Evolutionary conservation across 2,329 filamentous ascomycete genomes (phyloP), one percentile per base, ranked within the genome.

Genomic region (Cadophora sp.): DNA sequence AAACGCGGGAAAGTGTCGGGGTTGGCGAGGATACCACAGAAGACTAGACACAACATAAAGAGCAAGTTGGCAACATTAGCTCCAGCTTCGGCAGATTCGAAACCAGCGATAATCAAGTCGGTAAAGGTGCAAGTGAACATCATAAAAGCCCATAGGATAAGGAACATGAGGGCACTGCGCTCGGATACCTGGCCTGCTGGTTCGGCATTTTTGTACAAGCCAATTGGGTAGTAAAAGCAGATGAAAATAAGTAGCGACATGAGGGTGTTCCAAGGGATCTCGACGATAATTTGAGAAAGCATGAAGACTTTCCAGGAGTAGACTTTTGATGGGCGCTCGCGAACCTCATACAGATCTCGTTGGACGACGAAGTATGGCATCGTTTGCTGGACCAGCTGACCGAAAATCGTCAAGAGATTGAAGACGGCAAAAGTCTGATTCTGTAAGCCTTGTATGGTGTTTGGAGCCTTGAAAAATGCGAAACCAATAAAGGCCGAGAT

Each of bases 391-490:
- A 87, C 83, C 18, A 47, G 43, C 43, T 47, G 43, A n/a, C 43
- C 43, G 56, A 91, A 78, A 63, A 87, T 83, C 30, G 87, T 85
- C 77, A 93, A 92, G 76, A 93, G 89, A 16, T 87, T 91, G 79
- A 93, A 92, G 62, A 92, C 86, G 65, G 84, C 84, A 75, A 93
- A 92, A 78, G 92, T 85, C 65, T 89, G 87, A 75, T 91, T 90
- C 73, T 92, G 89, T 13, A 93, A 81, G 33, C 90, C 89, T 69
- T 90, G 87, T 55, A 85, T 81, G 0, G 86, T 87, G 69, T 85
- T 84, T 24, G 85, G 80, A 2, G 86, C 83, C 30, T 89, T 84
- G 76, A 85, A 87, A 73, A 92, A 90, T 0, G 87, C 89, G 72
- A 91, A 87, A 0, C 90, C 90, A 66, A 92, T 89, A 76, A 91